Percentiles rank a stretch among this genome's conserved stretches.
phyloP scores from a whole-genome alignment of 2,329 filamentous ascomycete species.

The Coleophoma cylindrospora region DNA sequence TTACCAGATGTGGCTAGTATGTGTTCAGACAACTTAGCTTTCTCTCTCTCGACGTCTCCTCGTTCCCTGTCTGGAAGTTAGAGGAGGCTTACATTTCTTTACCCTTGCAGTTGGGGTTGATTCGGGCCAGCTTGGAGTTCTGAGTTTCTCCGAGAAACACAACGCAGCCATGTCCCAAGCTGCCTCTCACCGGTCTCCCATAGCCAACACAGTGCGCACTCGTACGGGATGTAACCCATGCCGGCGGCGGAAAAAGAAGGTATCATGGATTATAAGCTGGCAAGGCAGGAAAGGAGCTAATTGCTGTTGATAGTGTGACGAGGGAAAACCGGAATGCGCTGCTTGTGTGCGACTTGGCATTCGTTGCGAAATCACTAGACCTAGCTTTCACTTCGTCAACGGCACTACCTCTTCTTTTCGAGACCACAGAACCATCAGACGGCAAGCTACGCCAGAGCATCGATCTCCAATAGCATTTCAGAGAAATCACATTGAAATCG shows the following conservation, averaged over 20 bases:
- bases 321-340: not conserved
- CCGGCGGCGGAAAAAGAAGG: conserved; percentile 1
- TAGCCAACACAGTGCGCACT: not conserved
- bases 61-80: too few relatives aligned
- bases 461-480: not conserved
- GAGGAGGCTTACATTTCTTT: too few relatives aligned
- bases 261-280: not conserved
- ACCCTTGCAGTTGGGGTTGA: too few relatives aligned
- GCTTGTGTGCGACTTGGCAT: not conserved
- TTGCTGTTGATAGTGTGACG: not conserved
- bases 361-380: not conserved
- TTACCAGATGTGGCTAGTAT: too few relatives aligned
- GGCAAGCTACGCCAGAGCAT: not conserved
- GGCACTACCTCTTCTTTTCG: not conserved
- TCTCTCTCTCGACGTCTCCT: too few relatives aligned
- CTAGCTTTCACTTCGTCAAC: not conserved
- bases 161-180: not conserved
- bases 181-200: too few relatives aligned
- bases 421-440: not conserved
- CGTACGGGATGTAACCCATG: not conserved
- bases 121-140: too few relatives aligned
- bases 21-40: too few relatives aligned
- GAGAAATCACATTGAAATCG: too few relatives aligned
- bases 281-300: not conserved
- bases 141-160: not conserved